These are phyloP conservation scores for Ophiostoma sp. DNA, from an alignment of 2,329 filamentous ascomycete species.

Conservation along the genomic window DNA sequence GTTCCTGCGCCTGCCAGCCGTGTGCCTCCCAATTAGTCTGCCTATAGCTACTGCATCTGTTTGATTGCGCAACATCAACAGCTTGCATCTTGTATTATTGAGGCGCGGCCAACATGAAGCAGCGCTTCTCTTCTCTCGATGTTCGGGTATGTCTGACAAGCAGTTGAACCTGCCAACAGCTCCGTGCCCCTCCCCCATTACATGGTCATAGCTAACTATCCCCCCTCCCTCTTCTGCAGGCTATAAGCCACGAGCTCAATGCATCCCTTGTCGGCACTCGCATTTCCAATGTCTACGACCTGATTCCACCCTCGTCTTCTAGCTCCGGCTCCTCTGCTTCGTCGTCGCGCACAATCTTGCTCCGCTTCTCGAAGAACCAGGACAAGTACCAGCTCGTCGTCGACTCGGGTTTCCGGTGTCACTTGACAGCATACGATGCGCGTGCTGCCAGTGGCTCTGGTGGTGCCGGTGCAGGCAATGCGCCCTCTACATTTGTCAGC, in stretches of 20 bases:
- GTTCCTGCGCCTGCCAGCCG: conserved; percentile 4
- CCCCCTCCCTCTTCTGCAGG: conserved; percentile 45
- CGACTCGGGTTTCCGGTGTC: conserved; percentile 92
- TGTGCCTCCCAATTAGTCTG: background rate
- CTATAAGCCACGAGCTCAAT: conserved; percentile 90
- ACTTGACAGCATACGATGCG: conserved; percentile 77
- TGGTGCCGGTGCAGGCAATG: conserved; percentile 30
- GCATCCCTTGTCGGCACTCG: conserved; percentile 69
- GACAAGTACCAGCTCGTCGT: conserved; percentile 84
- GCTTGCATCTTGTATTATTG: background rate
- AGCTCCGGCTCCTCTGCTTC: conserved; percentile 20
- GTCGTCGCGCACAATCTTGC: conserved; percentile 78
- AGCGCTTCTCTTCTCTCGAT: conserved; percentile 54
- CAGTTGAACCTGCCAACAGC: background rate
- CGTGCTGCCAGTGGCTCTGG: conserved; percentile 57
- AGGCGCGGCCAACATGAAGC: conserved; percentile 45
- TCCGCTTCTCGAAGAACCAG: conserved; percentile 91
- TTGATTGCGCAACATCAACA: background rate
- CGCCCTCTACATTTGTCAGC: conserved; percentile 79
- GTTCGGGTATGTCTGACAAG: conserved; percentile 43
- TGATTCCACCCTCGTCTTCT: conserved; percentile 38
- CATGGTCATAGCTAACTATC: background rate
- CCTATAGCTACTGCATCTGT: background rate
- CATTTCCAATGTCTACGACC: conserved; percentile 90
- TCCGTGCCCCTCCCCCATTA: background rate